Base-by-base conservation (phyloP, 306 rosid species). In the Cucurbita argyrosperma region DNA sequence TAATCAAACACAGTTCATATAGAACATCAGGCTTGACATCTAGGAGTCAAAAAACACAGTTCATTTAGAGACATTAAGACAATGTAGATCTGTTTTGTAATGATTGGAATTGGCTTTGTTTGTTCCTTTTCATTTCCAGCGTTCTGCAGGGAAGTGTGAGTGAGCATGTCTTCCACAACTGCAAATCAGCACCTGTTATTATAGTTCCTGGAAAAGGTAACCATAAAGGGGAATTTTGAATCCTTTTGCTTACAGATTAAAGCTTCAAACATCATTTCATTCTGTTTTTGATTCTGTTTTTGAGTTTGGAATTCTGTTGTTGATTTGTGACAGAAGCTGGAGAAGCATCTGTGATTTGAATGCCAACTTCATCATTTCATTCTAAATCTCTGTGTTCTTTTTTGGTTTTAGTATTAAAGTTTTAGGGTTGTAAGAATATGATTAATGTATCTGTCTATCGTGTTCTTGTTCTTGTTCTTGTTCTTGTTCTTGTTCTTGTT, bases 71-170 rank as follows among this genome's bases (percentile, higher is more conserved):
- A n/a, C 7, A n/a, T 53, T 37, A 59, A 57, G 8, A 43, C 75
- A 54, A n/a, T 3, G 58, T 18, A 54, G 58, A 54, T 54, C 8
- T 18, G 12, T 54, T 54, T 54, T 58, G 49, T 19, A 1, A 46
- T 76, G 74, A 6, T 18, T 76, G 73, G 77, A 47, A 30, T 78
- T 55, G 47, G 71, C n/a, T 66, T 8, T 37, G 35, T 30, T 30
- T 2, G 35, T 30, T 30, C 35, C 35, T 3, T 62, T 15, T 38
- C 15, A 1, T 38, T 37, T 38, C 75, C 89, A 93, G 98, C 65
- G 94, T 90, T 21, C 69, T 93, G 37, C 90, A 88, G 11, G 98
- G 98, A 75, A 93, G 98, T 67, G 97, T 90, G 81, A 85, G 94
- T 26, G 94, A 87, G 80, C 76, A 90, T 68, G 89, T 92, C 82